phyloP scores from a whole-genome alignment of 345 rosid species.

The Erysimum cheiranthoides region DNA sequence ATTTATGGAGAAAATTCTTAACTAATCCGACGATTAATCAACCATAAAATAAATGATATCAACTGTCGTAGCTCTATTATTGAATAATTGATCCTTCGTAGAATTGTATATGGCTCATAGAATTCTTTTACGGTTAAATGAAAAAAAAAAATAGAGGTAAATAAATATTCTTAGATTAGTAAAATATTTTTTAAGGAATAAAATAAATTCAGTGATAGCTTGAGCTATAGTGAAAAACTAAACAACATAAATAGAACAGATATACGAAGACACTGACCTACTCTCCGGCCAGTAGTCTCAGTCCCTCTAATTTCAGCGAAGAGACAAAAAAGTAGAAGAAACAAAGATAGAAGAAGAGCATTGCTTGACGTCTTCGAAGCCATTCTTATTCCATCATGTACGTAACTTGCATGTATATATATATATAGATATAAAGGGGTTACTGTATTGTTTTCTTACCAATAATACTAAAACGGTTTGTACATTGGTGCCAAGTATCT shows the following conservation, averaged over 20 bases:
- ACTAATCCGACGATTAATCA: not conserved
- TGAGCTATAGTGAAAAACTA: not conserved
- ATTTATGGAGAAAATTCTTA: too few relatives aligned
- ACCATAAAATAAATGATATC: not conserved
- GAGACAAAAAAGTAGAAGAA: conserved; percentile 9
- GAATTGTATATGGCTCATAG: too few relatives aligned
- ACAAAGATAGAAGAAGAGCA: not conserved
- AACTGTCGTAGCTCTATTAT: too few relatives aligned
- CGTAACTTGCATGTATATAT: not conserved
- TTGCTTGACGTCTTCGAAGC: not conserved
- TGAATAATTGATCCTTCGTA: too few relatives aligned
- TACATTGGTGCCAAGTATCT: too few relatives aligned
- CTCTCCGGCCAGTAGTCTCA: not conserved
- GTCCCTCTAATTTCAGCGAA: not conserved
- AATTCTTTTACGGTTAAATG: too few relatives aligned
- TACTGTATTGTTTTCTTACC: too few relatives aligned
- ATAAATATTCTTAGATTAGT: not conserved
- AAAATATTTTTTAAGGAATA: not conserved
- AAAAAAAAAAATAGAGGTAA: too few relatives aligned
- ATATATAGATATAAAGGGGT: too few relatives aligned
- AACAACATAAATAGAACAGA: not conserved
- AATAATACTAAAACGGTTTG: too few relatives aligned
- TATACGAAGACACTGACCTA: not conserved
- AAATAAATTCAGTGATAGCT: not conserved
- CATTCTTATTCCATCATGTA: conserved; percentile 3